Percentiles rank a stretch among this genome's conserved stretches.
Evolutionary conservation across 2,329 filamentous ascomycete genomes (phyloP).

Genomic region (Hypoxylon sp.): DNA sequence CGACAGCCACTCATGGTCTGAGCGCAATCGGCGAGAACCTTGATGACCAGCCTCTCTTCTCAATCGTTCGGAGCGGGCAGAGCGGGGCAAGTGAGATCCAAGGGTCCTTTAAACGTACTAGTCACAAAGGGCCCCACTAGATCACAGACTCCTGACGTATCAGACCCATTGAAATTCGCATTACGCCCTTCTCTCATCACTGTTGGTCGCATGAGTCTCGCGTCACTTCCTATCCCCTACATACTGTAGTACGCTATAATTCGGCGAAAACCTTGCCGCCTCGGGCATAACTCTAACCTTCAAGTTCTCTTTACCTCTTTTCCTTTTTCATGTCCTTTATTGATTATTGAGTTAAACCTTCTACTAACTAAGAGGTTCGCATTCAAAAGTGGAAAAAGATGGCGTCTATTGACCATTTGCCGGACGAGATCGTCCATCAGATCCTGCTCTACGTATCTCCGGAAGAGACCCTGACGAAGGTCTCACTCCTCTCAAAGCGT

Average conservation of each 20-base stretch:
- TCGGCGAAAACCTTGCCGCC: constrained; percentile 35
- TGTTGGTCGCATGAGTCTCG: constrained; percentile 33
- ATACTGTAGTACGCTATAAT: constrained; percentile 7
- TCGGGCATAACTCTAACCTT: constrained; percentile 31
- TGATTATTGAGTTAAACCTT: constrained; percentile 1
- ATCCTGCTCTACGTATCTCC: constrained; percentile 77
- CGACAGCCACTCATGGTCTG: constrained; percentile 1
- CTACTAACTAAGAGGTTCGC: not conserved
- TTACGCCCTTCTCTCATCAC: constrained; percentile 35
- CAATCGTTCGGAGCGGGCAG: constrained; percentile 11
- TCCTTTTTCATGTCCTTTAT: constrained; percentile 2
- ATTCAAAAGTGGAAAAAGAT: constrained; percentile 43
- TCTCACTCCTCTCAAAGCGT: constrained; percentile 72
- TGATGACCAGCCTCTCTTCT: constrained; percentile 20
- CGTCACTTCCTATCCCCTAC: constrained; percentile 11
- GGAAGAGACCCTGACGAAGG: constrained; percentile 64
- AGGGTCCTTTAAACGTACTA: constrained; percentile 11
- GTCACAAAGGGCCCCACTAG: constrained; percentile 7
- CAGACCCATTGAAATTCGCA: constrained; percentile 47
- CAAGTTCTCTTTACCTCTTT: not conserved
- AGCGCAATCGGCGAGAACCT: constrained; percentile 22
- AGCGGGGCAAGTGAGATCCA: constrained; percentile 11
- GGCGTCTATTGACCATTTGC: constrained; percentile 67
- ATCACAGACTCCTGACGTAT: constrained; percentile 42
- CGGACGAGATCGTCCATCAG: constrained; percentile 87